Base-by-base conservation (phyloP, 148 eudicot species). In the Amaranthus palmeri region DNA sequence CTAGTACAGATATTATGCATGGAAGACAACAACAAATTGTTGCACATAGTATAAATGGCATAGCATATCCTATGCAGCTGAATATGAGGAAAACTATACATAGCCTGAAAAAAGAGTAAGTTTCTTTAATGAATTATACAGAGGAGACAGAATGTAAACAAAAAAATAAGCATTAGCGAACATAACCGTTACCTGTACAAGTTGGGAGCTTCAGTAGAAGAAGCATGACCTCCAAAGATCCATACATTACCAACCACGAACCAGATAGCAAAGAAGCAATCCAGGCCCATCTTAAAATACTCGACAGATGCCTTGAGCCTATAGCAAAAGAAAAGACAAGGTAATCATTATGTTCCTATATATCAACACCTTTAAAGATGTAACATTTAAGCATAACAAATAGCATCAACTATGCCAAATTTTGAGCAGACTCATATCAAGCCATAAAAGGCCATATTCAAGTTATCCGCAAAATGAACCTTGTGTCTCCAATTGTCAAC, bases 221-320 rank as follows among this genome's bases (percentile, higher is more conserved):
- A 89, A 67, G 98, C 81, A 80, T 87, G 97, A 41, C 98, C 98
- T 47, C 98, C 98, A 81, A 93, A 93, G 80, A 93, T 82, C 98
- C 98, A 93, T 66, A 93, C 98, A 65, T 90, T 93, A 43, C 98
- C 98, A 76, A 93, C 91, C 79, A 93, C 98, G 75, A 93, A 93
- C 98, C 98, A 93, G 69, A 91, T 84, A 4, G 98, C 98, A 78
- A 93, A 93, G 91, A 88, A 93, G 88, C 97, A 91, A 84, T 91
- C 98, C 69, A 93, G 74, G 59, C 83, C 88, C 96, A 88, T 89
- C 86, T 93, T 93, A 78, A 89, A 81, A 83, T 93, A 91, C 67
- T 93, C 98, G 45, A 86, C 76, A 63, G 81, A 61, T 50, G 81
- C 89, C 87, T 89, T 93, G 48, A 91, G 72, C 78, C 98, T 93